These are phyloP conservation scores for Akanthomyces uredinophilus DNA, from an alignment of 2,329 filamentous ascomycete genomes.

Conservation along the genomic window DNA sequence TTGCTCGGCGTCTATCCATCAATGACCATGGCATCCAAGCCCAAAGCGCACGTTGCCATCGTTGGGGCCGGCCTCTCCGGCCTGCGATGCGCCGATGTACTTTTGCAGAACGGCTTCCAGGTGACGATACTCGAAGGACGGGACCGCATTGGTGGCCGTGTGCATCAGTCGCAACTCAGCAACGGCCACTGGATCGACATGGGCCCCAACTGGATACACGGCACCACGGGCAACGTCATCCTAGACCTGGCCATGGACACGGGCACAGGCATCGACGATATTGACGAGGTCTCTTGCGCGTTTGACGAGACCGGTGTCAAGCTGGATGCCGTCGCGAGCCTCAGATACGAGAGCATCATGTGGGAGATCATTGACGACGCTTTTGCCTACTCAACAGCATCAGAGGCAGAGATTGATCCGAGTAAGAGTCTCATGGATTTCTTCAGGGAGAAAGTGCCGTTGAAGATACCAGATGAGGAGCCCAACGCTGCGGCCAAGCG, in stretches of 20 bases:
- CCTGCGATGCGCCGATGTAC: conserved; percentile 63
- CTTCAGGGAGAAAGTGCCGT: conserved; percentile 40
- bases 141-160: conserved; percentile 60
- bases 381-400: conserved; percentile 59
- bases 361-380: conserved; percentile 66
- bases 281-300: conserved; percentile 49
- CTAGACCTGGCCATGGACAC: conserved; percentile 60
- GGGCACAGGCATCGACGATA: conserved; percentile 41
- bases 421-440: conserved; percentile 50
- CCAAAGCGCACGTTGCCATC: conserved; percentile 55
- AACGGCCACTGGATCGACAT: conserved; percentile 49
- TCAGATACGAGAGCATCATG: conserved; percentile 47
- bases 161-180: conserved; percentile 46
- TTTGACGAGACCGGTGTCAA: conserved; percentile 52
- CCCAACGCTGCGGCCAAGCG: conserved; percentile 36
- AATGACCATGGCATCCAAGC: background rate
- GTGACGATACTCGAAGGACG: conserved; percentile 68
- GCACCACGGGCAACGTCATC: conserved; percentile 66
- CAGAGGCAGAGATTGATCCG: conserved; percentile 42
- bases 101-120: conserved; percentile 58
- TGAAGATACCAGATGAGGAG: conserved; percentile 42
- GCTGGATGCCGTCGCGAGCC: conserved; percentile 42
- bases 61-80: conserved; percentile 67
- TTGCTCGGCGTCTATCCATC: too few relatives aligned
- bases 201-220: conserved; percentile 79